Conservation (phyloP, 495 filamentous ascomycete genomes). For the Penicillium crystallinum region DNA sequence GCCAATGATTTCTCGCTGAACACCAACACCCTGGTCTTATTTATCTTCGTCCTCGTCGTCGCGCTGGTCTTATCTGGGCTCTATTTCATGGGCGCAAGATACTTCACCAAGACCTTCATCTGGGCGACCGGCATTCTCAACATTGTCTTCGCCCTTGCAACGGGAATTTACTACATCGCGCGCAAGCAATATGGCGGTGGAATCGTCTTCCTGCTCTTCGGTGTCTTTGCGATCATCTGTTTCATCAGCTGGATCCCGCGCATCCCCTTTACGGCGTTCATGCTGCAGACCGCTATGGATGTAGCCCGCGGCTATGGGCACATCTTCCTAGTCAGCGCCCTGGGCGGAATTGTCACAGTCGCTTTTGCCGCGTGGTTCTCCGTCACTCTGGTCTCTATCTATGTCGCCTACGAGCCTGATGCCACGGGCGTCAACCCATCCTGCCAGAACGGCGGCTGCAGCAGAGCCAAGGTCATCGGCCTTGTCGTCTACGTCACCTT, state of each 20-base stretch:
- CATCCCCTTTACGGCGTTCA: conserved; percentile 84
- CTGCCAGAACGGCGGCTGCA: conserved; percentile 69
- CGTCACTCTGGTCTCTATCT: conserved; percentile 59
- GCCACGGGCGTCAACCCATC: conserved; percentile 49
- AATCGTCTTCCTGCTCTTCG: conserved; percentile 79
- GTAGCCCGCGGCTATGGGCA: conserved; percentile 77
- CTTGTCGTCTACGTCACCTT: conserved; percentile 84
- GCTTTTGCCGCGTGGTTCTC: conserved; percentile 67
- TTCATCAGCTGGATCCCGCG: conserved; percentile 79
- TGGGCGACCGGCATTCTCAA: conserved; percentile 76
- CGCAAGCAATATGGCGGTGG: conserved; percentile 72
- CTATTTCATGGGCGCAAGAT: conserved; percentile 72
- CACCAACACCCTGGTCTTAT: conserved; percentile 82
- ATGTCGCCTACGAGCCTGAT: conserved; percentile 71
- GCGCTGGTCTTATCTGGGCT: conserved; percentile 68
- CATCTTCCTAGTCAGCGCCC: conserved; percentile 75
- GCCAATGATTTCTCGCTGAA: conserved; percentile 59
- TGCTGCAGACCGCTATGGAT: conserved; percentile 85
- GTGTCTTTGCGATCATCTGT: conserved; percentile 73
- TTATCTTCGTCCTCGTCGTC: conserved; percentile 66
- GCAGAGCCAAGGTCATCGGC: conserved; percentile 70
- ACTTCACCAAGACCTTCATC: conserved; percentile 85
- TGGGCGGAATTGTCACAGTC: conserved; percentile 70
- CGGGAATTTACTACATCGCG: conserved; percentile 62
- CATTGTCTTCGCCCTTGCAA: conserved; percentile 61